These are phyloP conservation scores for Populus hybrid DNA, from an alignment of 441 rosid genomes.

Conservation along the genomic window DNA sequence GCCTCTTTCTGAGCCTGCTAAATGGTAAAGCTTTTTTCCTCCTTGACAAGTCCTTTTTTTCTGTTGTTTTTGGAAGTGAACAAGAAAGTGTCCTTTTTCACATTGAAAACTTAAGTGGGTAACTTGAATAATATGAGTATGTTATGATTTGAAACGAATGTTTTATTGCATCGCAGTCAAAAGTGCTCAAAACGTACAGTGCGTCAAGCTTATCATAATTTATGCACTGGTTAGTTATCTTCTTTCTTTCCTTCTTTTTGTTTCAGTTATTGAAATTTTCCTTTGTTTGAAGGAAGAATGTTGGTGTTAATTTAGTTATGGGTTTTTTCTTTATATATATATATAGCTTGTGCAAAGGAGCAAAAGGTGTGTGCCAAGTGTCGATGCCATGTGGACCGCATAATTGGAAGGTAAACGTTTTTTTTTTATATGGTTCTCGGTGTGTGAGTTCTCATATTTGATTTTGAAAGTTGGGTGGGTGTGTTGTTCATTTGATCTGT, in stretches of 20 bases:
- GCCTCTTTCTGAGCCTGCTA: slow-evolving; percentile 66
- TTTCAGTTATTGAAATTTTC: not conserved
- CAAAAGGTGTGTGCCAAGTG: slow-evolving; percentile 87
- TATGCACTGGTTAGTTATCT: slow-evolving; percentile 64
- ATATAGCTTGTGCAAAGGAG: slow-evolving; percentile 88
- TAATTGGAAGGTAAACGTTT: slow-evolving; percentile 63
- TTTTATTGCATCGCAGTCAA: slow-evolving; percentile 44
- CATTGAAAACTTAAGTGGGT: not conserved
- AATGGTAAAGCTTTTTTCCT: slow-evolving; percentile 41
- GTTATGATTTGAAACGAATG: not conserved
- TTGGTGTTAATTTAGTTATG: not conserved
- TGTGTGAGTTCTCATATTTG: not conserved
- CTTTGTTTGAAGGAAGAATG: not conserved
- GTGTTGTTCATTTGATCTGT: not conserved
- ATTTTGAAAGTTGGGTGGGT: slow-evolving; percentile 3
- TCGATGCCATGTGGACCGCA: slow-evolving; percentile 42
- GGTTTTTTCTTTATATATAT: not conserved
- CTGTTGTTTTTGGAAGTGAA: not conserved
- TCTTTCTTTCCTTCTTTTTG: not conserved
- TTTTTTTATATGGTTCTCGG: not conserved
- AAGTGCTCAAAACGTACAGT: slow-evolving; percentile 73
- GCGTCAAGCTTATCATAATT: slow-evolving; percentile 89
- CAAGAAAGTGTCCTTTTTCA: not conserved
- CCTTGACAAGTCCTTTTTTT: not conserved
- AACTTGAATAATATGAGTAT: not conserved